Evolutionary conservation across 805 yeast species (phyloP), one percentile per base, ranked within the genome.

Genomic region (Ogataea naganishii): DNA sequence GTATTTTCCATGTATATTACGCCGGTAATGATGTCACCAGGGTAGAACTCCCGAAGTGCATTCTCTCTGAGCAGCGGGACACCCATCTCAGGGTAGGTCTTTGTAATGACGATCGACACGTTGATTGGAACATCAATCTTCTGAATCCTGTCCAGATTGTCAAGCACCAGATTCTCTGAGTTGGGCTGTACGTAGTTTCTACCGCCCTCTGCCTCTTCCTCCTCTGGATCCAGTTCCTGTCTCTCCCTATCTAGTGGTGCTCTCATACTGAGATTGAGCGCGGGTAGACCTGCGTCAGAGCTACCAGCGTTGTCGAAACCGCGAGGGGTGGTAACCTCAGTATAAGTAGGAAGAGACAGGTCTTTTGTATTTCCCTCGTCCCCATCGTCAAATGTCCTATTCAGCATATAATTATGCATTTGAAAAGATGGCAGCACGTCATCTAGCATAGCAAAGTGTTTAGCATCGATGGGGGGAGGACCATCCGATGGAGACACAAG

Each of bases 361-460:
- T 25, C 20, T 16, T 6, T 13, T 12, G 18, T 22, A 6, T 14
- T 22, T 3, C 21, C 20, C 6, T 26, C 26, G 6, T 35, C 41
- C 5, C 37, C 27, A 21, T 41, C 42, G 4, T 40, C 33, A 14
- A 42, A 35, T 1, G 47, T 41, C 14, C 48, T 30, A 33, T 46
- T 48, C 20, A 48, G 25, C 3, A 45, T 23, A 12, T 41, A 64
- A 40, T 71, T 74, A 42, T 73, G 75, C 70, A 75, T 70, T 37
- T 77, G 79, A 41, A 76, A 77, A 0, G 82, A 72, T 0, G 84
- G 85, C 23, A 78, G 49, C 2, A 78, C 69, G 41, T 78, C 84
- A 29, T 72, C 58, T 9, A 55, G 30, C 22, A 44, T 39, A 22
- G 43, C 46, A 4, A 36, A 35, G 10, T 19, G 25, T 17, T 25